Base-by-base conservation (phyloP, 176 grass and related monocot genomes). In the Themeda triandra region DNA sequence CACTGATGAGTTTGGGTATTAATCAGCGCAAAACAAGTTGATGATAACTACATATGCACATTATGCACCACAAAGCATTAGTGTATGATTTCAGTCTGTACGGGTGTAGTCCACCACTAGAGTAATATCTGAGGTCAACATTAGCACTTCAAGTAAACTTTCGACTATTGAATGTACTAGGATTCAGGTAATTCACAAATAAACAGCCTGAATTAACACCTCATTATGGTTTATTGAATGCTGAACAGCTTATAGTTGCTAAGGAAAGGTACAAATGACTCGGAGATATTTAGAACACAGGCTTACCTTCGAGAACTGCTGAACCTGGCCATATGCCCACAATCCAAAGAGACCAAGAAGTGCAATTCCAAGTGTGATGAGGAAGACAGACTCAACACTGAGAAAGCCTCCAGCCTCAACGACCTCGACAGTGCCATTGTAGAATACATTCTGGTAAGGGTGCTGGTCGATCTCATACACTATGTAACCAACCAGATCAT, bases 341-440 rank as follows among this genome's bases (percentile, higher is more conserved):
- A 99, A 69, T 58, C 96, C 93, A 1, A 91, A 82, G 79, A 99
- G 75, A 66, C 77, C 91, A 87, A 96, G 44, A 66, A 99, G 90
- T 51, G 89, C 96, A 80, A 83, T 45, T 63, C 96, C 96, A 69
- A 99, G 91, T 70, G 93, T 94, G 28, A 99, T 71, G 86, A 99
- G 96, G 85, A 99, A 99, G 45, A 99, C 91, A 69, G 96, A 99
- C 79, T 99, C 96, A n/a, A 95, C 87, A 70, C 93, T 96, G 32
- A 96, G 83, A 31, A 99, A 91, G 14, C 89, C 91, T 77, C 96
- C 96, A 46, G 73, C 86, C 84, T 99, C 96, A 92, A 96, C 88
- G 32, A 99, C 91, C 77, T 99, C 96, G 10, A 99, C 39, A 11
- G 96, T 92, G 81, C 96, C 89, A 37, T 99, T 99, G 85, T 99